Percentiles rank a stretch among this genome's conserved stretches.
Conservation (phyloP, 1,284 basidiomycete species). For the Ceratorhiza oryzae-sativae region DNA sequence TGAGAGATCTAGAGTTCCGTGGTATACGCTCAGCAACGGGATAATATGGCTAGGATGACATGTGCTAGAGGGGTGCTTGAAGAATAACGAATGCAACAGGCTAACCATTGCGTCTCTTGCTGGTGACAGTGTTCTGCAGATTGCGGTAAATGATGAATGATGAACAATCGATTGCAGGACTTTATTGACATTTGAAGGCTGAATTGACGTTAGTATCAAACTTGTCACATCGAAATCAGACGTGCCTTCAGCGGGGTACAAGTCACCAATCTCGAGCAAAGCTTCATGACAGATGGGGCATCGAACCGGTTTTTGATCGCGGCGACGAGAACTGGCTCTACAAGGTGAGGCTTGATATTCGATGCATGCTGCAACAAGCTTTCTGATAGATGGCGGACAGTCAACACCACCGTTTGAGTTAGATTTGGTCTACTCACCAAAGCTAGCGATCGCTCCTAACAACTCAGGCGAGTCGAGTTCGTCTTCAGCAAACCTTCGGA, state of each 20-base stretch:
- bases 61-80: conserved; percentile 76
- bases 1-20: conserved; percentile 67
- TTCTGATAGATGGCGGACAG: conserved; percentile 20
- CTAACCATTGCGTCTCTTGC: conserved; percentile 59
- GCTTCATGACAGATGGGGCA: conserved; percentile 55
- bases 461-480: conserved; percentile 44
- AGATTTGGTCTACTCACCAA: conserved; percentile 38
- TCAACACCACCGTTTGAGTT: not conserved
- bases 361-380: conserved; percentile 33
- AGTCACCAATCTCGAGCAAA: conserved; percentile 59
- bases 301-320: conserved; percentile 67
- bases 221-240: not conserved
- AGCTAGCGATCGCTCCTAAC: conserved; percentile 24
- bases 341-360: conserved; percentile 63
- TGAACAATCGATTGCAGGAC: conserved; percentile 68
- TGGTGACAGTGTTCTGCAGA: conserved; percentile 44
- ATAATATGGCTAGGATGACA: conserved; percentile 84
- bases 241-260: conserved; percentile 67
- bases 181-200: conserved; percentile 70
- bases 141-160: conserved; percentile 62
- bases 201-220: conserved; percentile 16
- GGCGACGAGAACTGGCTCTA: conserved; percentile 76
- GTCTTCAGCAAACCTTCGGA: conserved; percentile 52
- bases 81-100: conserved; percentile 71
- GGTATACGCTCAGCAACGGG: conserved; percentile 75